Evolutionary conservation across 1,284 basidiomycete genomes (phyloP).

Genomic region (Leucoagaricus sp.): DNA sequence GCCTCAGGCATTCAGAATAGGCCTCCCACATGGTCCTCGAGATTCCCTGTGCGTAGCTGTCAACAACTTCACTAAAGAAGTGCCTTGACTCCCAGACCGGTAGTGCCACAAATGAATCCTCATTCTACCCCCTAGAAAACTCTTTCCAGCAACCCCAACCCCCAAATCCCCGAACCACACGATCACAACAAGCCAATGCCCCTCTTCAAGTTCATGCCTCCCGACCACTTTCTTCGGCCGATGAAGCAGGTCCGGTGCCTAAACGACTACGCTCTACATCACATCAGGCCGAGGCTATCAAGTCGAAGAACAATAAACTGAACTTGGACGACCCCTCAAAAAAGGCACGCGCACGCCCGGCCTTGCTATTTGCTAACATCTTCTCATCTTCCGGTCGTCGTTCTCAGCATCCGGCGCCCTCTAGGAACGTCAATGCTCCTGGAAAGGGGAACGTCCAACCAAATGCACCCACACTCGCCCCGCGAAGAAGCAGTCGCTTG

Average conservation of each 20-base stretch:
- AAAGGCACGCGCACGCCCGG: slow-evolving; percentile 84
- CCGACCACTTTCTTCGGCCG: slow-evolving; percentile 75
- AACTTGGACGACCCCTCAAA: slow-evolving; percentile 66
- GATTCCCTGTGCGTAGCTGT: slow-evolving; percentile 61
- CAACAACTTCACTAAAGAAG: background rate
- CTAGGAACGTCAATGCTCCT: slow-evolving; percentile 46
- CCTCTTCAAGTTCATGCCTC: slow-evolving; percentile 47
- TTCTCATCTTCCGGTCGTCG: slow-evolving; percentile 78
- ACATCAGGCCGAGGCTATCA: slow-evolving; percentile 53
- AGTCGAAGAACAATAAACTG: slow-evolving; percentile 57
- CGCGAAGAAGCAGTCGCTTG: slow-evolving; percentile 70
- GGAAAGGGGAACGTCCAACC: slow-evolving; percentile 53
- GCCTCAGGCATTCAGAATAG: slow-evolving; percentile 59
- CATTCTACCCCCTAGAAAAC: slow-evolving; percentile 56
- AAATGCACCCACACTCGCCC: slow-evolving; percentile 40
- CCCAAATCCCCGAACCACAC: slow-evolving; percentile 37
- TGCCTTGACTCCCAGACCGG: slow-evolving; percentile 12
- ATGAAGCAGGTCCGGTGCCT: slow-evolving; percentile 74
- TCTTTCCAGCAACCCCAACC: slow-evolving; percentile 49
- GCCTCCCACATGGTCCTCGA: slow-evolving; percentile 39
- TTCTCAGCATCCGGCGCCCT: slow-evolving; percentile 67
- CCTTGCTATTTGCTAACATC: slow-evolving; percentile 76
- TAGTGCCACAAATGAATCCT: slow-evolving; percentile 64
- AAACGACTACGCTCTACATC: slow-evolving; percentile 71
- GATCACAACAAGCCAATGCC: slow-evolving; percentile 38